Percentiles rank a stretch among this genome's conserved stretches.
phyloP scores from a whole-genome alignment of 164 flowering plant species.

The Protea cynaroides region DNA sequence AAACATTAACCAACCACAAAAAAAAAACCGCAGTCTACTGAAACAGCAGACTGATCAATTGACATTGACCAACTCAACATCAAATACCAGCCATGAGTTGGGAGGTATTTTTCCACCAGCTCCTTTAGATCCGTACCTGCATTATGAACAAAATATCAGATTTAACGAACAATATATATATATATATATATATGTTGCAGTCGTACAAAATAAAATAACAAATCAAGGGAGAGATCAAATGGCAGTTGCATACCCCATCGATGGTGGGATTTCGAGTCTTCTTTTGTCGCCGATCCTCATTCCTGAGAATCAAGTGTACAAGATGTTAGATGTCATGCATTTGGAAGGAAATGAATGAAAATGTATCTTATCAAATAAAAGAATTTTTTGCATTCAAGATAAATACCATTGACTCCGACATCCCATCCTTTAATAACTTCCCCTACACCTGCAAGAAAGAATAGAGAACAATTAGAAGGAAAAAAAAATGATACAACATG shows the following conservation, averaged over 20 bases:
- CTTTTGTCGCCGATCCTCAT: conserved; percentile 97
- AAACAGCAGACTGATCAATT: too few relatives aligned
- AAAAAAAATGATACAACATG: neutral
- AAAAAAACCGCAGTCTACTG: too few relatives aligned
- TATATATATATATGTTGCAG: too few relatives aligned
- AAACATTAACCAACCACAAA: too few relatives aligned
- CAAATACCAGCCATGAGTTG: conserved; percentile 80
- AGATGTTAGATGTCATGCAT: neutral
- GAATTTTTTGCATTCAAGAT: neutral
- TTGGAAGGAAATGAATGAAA: neutral
- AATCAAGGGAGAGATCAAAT: neutral
- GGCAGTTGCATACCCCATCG: conserved; percentile 74
- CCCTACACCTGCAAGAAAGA: conserved; percentile 55
- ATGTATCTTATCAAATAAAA: neutral
- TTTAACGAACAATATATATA: neutral
- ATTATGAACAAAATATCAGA: conserved; percentile 1
- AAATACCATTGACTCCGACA: conserved; percentile 77
- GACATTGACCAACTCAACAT: conserved; percentile 83
- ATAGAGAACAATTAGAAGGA: neutral
- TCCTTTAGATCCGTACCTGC: conserved; percentile 70
- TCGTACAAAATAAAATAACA: too few relatives aligned
- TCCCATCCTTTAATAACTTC: conserved; percentile 92
- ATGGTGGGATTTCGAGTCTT: conserved; percentile 85
- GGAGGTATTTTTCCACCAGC: conserved; percentile 61
- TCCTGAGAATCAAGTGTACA: conserved; percentile 36